Conservation (phyloP, 805 yeast species). For the Kodamaea lidongshanica region DNA sequence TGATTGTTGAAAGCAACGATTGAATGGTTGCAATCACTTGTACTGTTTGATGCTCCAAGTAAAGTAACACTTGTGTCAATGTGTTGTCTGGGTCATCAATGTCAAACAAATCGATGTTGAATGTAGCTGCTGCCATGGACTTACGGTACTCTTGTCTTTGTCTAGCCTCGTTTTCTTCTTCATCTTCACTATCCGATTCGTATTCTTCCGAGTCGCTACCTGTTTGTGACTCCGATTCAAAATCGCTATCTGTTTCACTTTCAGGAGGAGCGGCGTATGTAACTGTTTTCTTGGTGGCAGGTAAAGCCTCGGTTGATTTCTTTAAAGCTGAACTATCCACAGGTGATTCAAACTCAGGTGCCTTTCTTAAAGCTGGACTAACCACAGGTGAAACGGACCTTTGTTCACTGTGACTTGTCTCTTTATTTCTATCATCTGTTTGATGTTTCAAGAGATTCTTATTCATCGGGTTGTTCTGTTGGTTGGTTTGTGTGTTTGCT, state of each 20-base stretch:
- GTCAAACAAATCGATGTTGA: conserved; percentile 70
- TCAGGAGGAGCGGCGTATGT: conserved; percentile 6
- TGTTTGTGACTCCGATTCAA: conserved; percentile 13
- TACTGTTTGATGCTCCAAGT: conserved; percentile 89
- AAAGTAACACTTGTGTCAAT: conserved; percentile 71
- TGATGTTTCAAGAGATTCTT: too few relatives aligned
- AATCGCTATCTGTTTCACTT: conserved; percentile 3
- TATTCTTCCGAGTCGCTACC: conserved; percentile 18
- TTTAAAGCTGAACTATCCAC: too few relatives aligned
- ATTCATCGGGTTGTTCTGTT: too few relatives aligned
- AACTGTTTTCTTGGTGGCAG: too few relatives aligned
- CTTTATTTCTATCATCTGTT: too few relatives aligned
- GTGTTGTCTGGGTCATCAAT: conserved; percentile 86
- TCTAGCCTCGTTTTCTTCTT: conserved; percentile 30
- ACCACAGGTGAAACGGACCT: too few relatives aligned
- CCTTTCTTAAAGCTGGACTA: too few relatives aligned
- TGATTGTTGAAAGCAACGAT: conserved; percentile 67
- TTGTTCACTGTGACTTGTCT: too few relatives aligned
- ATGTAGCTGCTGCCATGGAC: conserved; percentile 48
- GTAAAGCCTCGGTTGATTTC: too few relatives aligned
- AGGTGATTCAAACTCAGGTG: too few relatives aligned
- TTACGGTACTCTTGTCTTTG: conserved; percentile 41
- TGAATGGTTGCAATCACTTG: conserved; percentile 88
- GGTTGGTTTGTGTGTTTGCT: too few relatives aligned
- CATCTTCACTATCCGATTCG: conserved; percentile 12